Conservation (phyloP, 2,329 filamentous ascomycete genomes). For the Talaromyces sp. region DNA sequence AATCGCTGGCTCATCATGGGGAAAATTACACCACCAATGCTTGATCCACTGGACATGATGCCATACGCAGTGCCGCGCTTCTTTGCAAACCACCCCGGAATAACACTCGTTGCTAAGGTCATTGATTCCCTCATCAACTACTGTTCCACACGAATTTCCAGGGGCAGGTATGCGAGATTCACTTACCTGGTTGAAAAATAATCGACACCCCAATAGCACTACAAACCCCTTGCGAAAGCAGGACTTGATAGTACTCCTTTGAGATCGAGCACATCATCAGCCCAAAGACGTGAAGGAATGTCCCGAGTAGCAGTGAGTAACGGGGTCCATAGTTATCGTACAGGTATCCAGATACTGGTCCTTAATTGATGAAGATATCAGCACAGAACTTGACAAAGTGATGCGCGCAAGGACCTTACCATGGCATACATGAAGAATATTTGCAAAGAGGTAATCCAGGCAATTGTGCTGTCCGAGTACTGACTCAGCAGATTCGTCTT, state of each 20-base stretch:
- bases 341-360: constrained; percentile 22
- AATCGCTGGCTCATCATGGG: constrained; percentile 58
- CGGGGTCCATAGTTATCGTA: constrained; percentile 52
- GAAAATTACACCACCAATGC: constrained; percentile 57
- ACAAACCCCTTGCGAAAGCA: constrained; percentile 51
- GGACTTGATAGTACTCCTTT: constrained; percentile 50
- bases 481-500: too few species aligned
- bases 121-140: too few species aligned
- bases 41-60: constrained; percentile 33
- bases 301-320: constrained; percentile 42
- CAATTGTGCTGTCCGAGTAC: too few species aligned
- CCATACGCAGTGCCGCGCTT: constrained; percentile 5
- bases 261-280: constrained; percentile 54
- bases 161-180: too few species aligned
- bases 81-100: constrained; percentile 20
- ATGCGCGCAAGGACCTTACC: too few species aligned
- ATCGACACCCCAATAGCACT: constrained; percentile 50
- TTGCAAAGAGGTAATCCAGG: too few species aligned
- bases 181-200: constrained; percentile 34
- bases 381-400: too few species aligned
- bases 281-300: constrained; percentile 48
- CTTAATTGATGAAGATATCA: too few species aligned
- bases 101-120: constrained; percentile 43
- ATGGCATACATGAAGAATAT: too few species aligned
- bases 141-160: too few species aligned